Conservation (phyloP, 345 rosid genomes). For the Euphorbia peplus region DNA sequence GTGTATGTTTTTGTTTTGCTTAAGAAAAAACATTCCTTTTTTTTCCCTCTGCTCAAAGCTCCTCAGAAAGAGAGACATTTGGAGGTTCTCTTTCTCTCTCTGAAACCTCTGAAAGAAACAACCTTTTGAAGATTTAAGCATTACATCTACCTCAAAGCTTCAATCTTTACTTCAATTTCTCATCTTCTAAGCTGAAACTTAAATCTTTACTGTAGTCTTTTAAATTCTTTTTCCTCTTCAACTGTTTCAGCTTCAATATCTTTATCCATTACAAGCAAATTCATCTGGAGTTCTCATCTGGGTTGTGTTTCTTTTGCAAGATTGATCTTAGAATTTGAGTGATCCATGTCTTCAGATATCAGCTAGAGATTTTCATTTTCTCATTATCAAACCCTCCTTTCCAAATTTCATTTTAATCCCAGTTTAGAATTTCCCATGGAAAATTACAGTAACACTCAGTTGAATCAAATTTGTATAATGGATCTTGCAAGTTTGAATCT, state of each 20-base stretch:
- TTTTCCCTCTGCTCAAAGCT: neutral
- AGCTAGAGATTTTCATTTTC: conserved; percentile 42
- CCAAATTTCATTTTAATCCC: neutral
- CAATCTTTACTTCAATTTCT: conserved; percentile 15
- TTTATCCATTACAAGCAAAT: neutral
- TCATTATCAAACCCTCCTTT: neutral
- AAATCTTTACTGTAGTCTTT: too few species aligned
- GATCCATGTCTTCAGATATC: conserved; percentile 87
- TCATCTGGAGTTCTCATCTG: neutral
- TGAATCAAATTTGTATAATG: neutral
- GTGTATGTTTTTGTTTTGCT: conserved; percentile 1
- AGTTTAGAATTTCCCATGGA: conserved; percentile 15
- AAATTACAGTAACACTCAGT: conserved; percentile 9
- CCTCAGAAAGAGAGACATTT: neutral
- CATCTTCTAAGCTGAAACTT: neutral
- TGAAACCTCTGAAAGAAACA: neutral
- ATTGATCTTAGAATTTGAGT: conserved; percentile 9
- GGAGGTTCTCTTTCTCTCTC: conserved; percentile 10
- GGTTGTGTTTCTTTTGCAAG: neutral
- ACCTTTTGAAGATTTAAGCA: neutral
- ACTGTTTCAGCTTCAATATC: conserved; percentile 2
- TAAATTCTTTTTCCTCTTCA: neutral
- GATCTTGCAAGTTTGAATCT: conserved; percentile 24
- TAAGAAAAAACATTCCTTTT: neutral
- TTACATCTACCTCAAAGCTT: conserved; percentile 14